Evolutionary conservation across 2,329 filamentous ascomycete genomes (phyloP), one percentile per base, ranked within the genome.

Genomic region (Pseudocercospora cruenta): DNA sequence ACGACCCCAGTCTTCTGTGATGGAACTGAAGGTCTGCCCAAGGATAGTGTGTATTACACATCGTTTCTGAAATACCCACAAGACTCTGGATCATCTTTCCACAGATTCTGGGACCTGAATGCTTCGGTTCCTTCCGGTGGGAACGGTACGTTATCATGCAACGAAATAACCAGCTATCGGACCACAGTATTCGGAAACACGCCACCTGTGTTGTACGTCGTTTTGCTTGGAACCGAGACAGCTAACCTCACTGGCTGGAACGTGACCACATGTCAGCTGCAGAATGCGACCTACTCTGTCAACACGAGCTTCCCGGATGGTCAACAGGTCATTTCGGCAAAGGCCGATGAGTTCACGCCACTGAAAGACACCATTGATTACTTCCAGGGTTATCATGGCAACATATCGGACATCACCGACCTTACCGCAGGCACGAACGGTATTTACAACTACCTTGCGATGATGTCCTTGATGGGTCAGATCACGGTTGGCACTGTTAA

Each of bases 391-490:
- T 54, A 31, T 49, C n/a, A 54, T n/a, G 28, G 24, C 31, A 36
- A 26, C 24, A 24, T 14, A n/a, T 31, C 60, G 16, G 28, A 21
- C 21, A 16, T 55, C 8, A 51, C 39, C 16, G 14, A 24, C 28
- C 28, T 33, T 24, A 33, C 47, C 4, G 60, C 21, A 22, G 24
- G 51, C 24, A 54, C 51, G 10, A 62, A 62, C 21, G 28, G 28
- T n/a, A 53, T 62, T 10, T 62, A 62, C 60, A 62, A 62, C 21
- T 62, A 55, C 60, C 31, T 54, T 8, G 60, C 60, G 5, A 62
- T 62, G 60, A 54, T 62, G 49, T 22, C 60, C 8, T 19, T 55
- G n/a, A 62, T 62, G 47, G 49, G 45, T 10, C 60, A 62, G 33
- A 36, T 55, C 21, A 36, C 47, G 9, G 60, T 62, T 4, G 60